Evolutionary conservation across 2,329 filamentous ascomycete species (phyloP), one percentile per base, ranked within the genome.

Genomic region (Didymella glomerata): DNA sequence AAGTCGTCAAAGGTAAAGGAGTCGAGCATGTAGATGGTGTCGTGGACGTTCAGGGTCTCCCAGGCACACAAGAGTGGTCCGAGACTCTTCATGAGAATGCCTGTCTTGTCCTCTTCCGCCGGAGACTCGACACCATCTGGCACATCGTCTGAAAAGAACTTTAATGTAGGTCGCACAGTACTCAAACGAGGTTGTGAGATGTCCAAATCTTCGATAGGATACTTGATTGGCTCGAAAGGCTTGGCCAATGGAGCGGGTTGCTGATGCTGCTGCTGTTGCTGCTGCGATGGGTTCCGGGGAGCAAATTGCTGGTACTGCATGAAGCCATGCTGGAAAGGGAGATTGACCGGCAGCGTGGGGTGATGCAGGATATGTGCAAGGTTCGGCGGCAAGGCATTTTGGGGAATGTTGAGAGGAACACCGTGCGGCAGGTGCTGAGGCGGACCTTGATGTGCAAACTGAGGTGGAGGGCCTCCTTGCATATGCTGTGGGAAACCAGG

Each of bases 1-100:
- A 93, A 98, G 76, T 99, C 95, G 75, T 99, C 95, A 70, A 98
- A 96, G 0, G 94, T 98, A 73, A 99, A 99, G 0, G 94, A 98
- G 76, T 99, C 95, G 25, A 99, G 84, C 71, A 92, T 87, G 73
- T 96, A 96, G 18, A 97, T 90, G 71, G 97, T 92, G 72, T 93
- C 96, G 74, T 97, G 97, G n/a, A 99, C 94, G 70, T 97, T 99
- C 32, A 99, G 83, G 0, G 93, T 97, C 69, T 97, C 93, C 95
- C 95, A 99, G 0, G 91, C 92, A 78, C 97, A 94, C 24, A 99
- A 80, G 16, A 98, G 81, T 2, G 88, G 85, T 0, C 93, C 93
- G n/a, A 97, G 86, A 3, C 92, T 94, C 68, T 90, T 88, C 87
- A 94, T 95, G 20, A 88, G 80, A 53, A 98, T 87, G 38, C 88